phyloP scores from a whole-genome alignment of 148 eudicot species.

The Cornus kousa region DNA sequence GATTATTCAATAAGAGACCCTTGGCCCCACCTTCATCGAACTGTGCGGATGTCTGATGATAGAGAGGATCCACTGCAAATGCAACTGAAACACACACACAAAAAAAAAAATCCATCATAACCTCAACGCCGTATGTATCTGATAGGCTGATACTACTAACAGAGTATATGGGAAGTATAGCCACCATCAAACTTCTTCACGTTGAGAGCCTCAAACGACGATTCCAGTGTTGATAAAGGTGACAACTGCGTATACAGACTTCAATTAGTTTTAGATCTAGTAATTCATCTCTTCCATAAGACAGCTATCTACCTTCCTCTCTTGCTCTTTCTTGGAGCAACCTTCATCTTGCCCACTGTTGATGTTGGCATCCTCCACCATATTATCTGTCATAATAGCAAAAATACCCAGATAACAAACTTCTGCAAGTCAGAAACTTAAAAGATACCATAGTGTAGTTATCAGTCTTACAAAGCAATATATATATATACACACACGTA shows the following conservation, averaged over 20 bases:
- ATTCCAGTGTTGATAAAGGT: constrained; percentile 84
- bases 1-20: constrained; percentile 88
- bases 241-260: constrained; percentile 60
- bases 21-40: constrained; percentile 99
- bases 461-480: not conserved
- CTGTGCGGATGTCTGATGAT: constrained; percentile 96
- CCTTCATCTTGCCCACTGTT: constrained; percentile 31
- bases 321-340: constrained; percentile 32
- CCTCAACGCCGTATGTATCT: not conserved
- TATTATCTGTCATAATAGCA: constrained; percentile 25
- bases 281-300: not conserved
- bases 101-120: constrained; percentile 2
- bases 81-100: constrained; percentile 50
- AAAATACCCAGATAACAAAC: not conserved
- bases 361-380: constrained; percentile 23
- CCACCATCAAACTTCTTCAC: constrained; percentile 94
- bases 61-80: constrained; percentile 95
- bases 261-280: constrained; percentile 4
- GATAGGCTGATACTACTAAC: constrained; percentile 1
- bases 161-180: constrained; percentile 11
- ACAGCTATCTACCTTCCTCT: constrained; percentile 36
- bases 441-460: not conserved
- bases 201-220: constrained; percentile 82
- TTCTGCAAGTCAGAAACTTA: not conserved
- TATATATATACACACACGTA: too few species aligned